Conservation (phyloP, 1,284 basidiomycete genomes). For the Porodaedalea pini region DNA sequence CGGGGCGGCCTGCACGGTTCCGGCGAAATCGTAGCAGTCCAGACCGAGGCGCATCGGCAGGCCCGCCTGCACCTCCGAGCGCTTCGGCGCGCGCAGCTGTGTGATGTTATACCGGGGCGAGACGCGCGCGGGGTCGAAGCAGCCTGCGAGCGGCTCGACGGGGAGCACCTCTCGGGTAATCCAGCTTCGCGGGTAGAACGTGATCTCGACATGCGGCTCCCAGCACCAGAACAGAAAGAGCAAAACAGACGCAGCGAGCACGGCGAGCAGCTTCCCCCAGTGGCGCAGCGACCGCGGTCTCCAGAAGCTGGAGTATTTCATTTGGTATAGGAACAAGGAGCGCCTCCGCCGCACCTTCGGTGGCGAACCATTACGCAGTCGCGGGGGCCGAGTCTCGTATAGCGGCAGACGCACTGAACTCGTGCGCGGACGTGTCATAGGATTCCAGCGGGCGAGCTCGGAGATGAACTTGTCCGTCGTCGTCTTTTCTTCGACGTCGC, state of each 20-base stretch:
- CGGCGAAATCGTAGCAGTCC: conserved; percentile 87
- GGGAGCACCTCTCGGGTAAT: conserved; percentile 63
- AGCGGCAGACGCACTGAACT: conserved; percentile 16
- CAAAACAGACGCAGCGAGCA: conserved; percentile 35
- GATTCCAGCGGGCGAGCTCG: not conserved
- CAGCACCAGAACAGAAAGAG: conserved; percentile 55
- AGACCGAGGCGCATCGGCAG: conserved; percentile 70
- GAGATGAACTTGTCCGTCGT: not conserved
- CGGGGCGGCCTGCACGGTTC: conserved; percentile 51
- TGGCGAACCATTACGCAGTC: conserved; percentile 16
- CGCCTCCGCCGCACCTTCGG: conserved; percentile 16
- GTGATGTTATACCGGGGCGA: conserved; percentile 70
- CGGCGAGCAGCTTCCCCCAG: conserved; percentile 21
- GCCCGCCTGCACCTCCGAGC: conserved; percentile 74
- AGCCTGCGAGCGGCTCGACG: conserved; percentile 63
- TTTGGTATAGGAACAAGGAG: conserved; percentile 9
- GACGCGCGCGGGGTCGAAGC: conserved; percentile 61
- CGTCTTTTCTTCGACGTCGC: conserved; percentile 8
- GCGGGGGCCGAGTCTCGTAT: conserved; percentile 12
- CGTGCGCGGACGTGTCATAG: conserved; percentile 17
- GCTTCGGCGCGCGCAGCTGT: conserved; percentile 53
- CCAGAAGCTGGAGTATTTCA: conserved; percentile 16
- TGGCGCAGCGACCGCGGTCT: conserved; percentile 7
- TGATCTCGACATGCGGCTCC: conserved; percentile 80
- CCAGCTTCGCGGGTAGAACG: conserved; percentile 75